Evolutionary conservation across 352 stramenopile genomes (phyloP), one percentile per base, ranked within the genome.

Genomic region (Globisporangium camurandrum): DNA sequence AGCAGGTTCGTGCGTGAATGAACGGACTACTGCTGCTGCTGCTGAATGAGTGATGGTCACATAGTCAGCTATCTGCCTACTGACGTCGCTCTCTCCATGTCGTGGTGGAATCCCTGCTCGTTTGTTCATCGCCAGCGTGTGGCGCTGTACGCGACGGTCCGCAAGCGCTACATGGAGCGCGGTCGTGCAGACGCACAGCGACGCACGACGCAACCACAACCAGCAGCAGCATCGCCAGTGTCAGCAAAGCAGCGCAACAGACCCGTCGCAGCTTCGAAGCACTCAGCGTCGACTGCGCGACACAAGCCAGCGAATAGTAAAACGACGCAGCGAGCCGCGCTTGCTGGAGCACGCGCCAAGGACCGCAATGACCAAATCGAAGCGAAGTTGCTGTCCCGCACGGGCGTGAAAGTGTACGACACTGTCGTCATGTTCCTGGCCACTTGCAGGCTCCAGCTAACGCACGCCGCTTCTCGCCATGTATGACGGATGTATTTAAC

Each of bases 101-200:
- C 2, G n/a, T 30, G 8, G 19, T n/a, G n/a, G n/a, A n/a, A n/a
- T n/a, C n/a, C n/a, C n/a, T n/a, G n/a, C n/a, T n/a, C n/a, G n/a
- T n/a, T n/a, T n/a, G n/a, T n/a, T n/a, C 23, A 20, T 17, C 11
- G 3, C 4, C 16, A 84, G 76, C 76, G 73, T 19, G 49, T 67
- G 11, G 57, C 66, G 26, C 30, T 88, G 23, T 84, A 76, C 42
- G 62, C 69, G 3, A 65, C 61, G 12, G 76, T 85, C 20, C 65
- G 73, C 8, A 71, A 69, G 4, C 61, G 67, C 22, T 88, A 78
- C 58, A 88, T 88, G 76, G 65, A 74, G 19, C 59, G 64, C 31
- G 74, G 82, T 54, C 64, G 76, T 11, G 56, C 64, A 16, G 46
- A 59, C 3, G 51, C 64, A 0, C 34, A 60, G 26, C 46, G 61